Percentiles rank a stretch among this genome's conserved stretches.
phyloP scores from a whole-genome alignment of 2,329 filamentous ascomycete species.

The Claviceps sorghi region DNA sequence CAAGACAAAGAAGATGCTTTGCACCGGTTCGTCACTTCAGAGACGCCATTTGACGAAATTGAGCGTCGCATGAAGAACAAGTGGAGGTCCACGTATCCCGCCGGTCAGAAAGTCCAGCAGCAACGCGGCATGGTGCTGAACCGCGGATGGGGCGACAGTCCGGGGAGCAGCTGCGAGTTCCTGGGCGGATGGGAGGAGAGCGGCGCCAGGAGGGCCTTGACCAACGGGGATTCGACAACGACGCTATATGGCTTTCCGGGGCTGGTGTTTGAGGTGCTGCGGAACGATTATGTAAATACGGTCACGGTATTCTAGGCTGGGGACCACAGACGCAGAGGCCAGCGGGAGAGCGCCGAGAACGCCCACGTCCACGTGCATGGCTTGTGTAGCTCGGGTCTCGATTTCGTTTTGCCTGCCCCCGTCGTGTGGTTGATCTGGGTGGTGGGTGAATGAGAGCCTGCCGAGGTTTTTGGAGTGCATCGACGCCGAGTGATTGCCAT shows the following conservation, averaged over 20 bases:
- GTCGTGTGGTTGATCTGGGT: too few relatives aligned
- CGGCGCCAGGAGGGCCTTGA: slow-evolving; percentile 37
- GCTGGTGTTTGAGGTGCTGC: slow-evolving; percentile 86
- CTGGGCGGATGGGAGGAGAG: slow-evolving; percentile 78
- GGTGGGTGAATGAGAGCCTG: too few relatives aligned
- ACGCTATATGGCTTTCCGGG: slow-evolving; percentile 90
- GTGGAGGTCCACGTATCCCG: slow-evolving; percentile 54
- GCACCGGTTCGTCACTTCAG: slow-evolving; percentile 45
- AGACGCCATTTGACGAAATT: slow-evolving; percentile 62
- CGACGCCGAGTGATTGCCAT: too few relatives aligned
- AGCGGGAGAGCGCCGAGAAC: not conserved
- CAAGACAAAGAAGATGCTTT: slow-evolving; percentile 21
- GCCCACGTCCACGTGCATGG: too few relatives aligned
- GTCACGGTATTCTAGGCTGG: slow-evolving; percentile 64
- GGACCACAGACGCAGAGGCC: too few relatives aligned
- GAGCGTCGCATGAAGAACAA: slow-evolving; percentile 52
- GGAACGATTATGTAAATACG: slow-evolving; percentile 79
- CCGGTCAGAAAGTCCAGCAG: slow-evolving; percentile 32
- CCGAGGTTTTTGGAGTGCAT: too few relatives aligned
- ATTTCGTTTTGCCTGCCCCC: too few relatives aligned
- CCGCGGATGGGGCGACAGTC: slow-evolving; percentile 80
- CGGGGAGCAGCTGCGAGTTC: slow-evolving; percentile 76
- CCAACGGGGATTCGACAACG: slow-evolving; percentile 48
- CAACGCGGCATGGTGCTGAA: slow-evolving; percentile 77
- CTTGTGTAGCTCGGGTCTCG: too few relatives aligned